Evolutionary conservation across 2,329 filamentous ascomycete genomes (phyloP), one percentile per base, ranked within the genome.

Genomic region (Hymenoscyphus repandus): DNA sequence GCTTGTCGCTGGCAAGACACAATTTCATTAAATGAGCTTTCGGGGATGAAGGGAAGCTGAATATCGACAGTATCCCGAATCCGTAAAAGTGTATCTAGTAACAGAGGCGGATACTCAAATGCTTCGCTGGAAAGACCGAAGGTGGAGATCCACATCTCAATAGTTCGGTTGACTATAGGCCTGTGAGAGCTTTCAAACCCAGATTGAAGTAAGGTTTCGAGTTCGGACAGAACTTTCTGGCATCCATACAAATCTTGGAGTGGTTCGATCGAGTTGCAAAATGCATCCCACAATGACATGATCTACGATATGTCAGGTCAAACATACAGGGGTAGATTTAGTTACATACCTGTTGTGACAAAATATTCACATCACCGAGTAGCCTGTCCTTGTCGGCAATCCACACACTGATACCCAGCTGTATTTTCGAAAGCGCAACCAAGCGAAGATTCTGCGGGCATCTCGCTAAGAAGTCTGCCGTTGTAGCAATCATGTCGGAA

Each of bases 61-160:
- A 83, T 62, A 10, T 79, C 74, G 2, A 76, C 71, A 47, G 79
- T 73, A 1, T 76, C 69, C n/a, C 76, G 74, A 11, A 90, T 68
- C 13, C 77, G 78, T 22, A 78, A 72, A 32, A 96, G 71, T 1
- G 83, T 77, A 2, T 73, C 68, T 59, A 82, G 81, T 5, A 96
- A 72, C 30, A 72, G 72, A 10, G 77, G 68, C 0, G 90, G 86
- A 66, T 88, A 92, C 20, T 79, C 69, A 1, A 90, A 63, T 5
- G 51, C 36, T 6, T 70, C 69, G 3, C 79, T 72, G 36, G 79
- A 75, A 13, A 77, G 70, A 17, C 82, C 82, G 62, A 89, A 90
- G 0, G 83, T 77, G 0, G 69, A 65, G 58, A 90, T 91, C 90
- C 90, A 96, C 54, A 78, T 74, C 13, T 68, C 63, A 22, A 83